A percentile compares a stretch with the other conserved stretches of the same genome.
Conservation (phyloP, 495 filamentous ascomycete genomes). For the Niebla homalea region DNA sequence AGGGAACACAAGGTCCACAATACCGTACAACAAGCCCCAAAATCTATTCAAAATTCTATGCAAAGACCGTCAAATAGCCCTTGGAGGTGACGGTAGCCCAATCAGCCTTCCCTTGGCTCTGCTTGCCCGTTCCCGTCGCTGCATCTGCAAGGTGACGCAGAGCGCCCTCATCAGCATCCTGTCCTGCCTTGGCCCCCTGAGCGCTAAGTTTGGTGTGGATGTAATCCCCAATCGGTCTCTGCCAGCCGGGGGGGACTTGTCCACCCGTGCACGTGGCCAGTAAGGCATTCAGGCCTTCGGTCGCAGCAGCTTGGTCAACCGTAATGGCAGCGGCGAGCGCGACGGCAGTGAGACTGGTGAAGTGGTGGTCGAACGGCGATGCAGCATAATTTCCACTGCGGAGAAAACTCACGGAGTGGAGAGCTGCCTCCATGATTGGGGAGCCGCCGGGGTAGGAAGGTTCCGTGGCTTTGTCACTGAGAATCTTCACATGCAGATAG, state of each 20-base stretch:
- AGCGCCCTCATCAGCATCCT: neutral
- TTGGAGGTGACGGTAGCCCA: too few species aligned
- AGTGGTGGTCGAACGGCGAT: constrained; percentile 49
- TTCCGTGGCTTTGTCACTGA: constrained; percentile 29
- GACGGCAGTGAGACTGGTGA: constrained; percentile 36
- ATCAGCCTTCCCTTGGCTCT: too few species aligned
- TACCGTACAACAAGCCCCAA: too few species aligned
- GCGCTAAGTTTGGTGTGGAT: too few species aligned
- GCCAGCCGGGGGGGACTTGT: neutral
- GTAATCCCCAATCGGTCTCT: neutral
- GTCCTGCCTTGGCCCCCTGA: neutral
- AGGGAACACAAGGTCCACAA: too few species aligned
- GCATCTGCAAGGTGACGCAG: too few species aligned
- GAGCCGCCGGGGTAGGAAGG: constrained; percentile 24
- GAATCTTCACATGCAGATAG: constrained; percentile 48
- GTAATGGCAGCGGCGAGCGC: constrained; percentile 32
- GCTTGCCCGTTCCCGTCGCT: too few species aligned
- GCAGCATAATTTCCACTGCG: constrained; percentile 33
- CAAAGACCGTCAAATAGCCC: too few species aligned
- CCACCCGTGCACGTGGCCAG: neutral
- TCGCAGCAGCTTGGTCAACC: neutral
- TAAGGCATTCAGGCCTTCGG: neutral
- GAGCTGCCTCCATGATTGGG: constrained; percentile 34
- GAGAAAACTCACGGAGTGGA: constrained; percentile 31
- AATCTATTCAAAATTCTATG: too few species aligned